Base-by-base conservation (phyloP, 2,329 filamentous ascomycete genomes). In the Fusarium falciforme region DNA sequence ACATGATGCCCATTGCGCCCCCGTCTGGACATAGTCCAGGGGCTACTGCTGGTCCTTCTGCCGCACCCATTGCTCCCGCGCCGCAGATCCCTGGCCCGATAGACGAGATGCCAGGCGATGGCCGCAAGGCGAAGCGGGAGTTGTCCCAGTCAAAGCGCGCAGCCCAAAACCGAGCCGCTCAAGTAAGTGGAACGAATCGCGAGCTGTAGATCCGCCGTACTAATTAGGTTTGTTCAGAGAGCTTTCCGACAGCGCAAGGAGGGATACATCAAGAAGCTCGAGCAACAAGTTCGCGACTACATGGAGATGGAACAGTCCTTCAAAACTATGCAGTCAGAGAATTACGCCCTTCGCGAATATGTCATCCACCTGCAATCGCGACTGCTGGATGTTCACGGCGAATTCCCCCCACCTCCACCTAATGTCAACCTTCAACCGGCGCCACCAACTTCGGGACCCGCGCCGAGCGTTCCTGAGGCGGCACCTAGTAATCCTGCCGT, bases 181-280 rank as follows among this genome's bases (percentile, higher is more conserved):
- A 99, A 91, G 96, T 98, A 89, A 80, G 92, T 82, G 33, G 12
- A 54, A n/a, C 16, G 40, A 60, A 42, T 25, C 14, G 11, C 38
- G 31, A 12, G 6, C 17, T 11, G 29, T 49, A 42, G 47, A 64
- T 33, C 16, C 47, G 9, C 25, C 47, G 54, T 35, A 29, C 80
- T 82, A 75, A 83, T 79, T 44, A 25, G 58, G 42, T 10, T 20
- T 63, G 25, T 62, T 74, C 78, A 99, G 96, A 91, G 96, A 82
- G 96, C 96, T 47, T 99, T 99, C 84, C 94, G 96, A 47, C 95
- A 98, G 85, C 93, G 96, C 72, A 99, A 99, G 82, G 96, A 99
- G 84, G 94, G 94, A 54, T 98, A 99, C 82, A 99, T 99, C 83
- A 97, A 97, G 86, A 97, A 97, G 82, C 89, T 99, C 8, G 96